Evolutionary conservation across 108 stramenopile species (phyloP).

Genomic region (Nitzschia inconspicua): DNA sequence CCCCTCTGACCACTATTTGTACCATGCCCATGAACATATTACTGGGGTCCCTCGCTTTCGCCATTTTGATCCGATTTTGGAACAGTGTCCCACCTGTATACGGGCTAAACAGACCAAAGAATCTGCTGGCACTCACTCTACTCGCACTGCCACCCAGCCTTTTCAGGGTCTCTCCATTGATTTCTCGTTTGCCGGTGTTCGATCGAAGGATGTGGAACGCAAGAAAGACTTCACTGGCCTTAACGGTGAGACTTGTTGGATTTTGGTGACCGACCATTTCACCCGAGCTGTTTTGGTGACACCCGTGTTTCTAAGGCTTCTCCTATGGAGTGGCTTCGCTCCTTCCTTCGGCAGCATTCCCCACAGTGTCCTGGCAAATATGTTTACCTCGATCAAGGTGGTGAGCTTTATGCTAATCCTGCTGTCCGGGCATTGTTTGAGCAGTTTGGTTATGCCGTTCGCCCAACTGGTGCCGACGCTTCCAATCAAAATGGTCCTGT

Average conservation of each 20-base stretch:
- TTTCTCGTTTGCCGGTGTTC: too few species aligned
- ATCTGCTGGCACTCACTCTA: constrained; percentile 14
- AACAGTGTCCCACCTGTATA: constrained; percentile 26
- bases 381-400: too few species aligned
- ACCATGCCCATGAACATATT: constrained; percentile 14
- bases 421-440: too few species aligned
- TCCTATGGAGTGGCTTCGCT: too few species aligned
- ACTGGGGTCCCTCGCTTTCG: constrained; percentile 13
- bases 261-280: constrained; percentile 19
- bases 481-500: too few species aligned
- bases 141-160: not conserved
- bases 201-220: constrained; percentile 3
- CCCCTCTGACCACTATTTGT: constrained; percentile 11
- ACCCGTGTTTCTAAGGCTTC: too few species aligned
- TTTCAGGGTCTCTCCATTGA: not conserved
- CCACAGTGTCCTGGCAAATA: too few species aligned
- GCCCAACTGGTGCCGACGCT: too few species aligned
- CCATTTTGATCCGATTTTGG: not conserved
- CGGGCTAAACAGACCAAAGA: constrained; percentile 26
- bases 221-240: constrained; percentile 8
- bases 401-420: too few species aligned
- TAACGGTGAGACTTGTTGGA: constrained; percentile 25
- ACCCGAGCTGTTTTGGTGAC: too few species aligned
- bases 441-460: too few species aligned
- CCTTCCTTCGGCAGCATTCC: too few species aligned